Base-by-base conservation (phyloP, 2,329 filamentous ascomycete genomes). In the Raffaelea deltoideospora region DNA sequence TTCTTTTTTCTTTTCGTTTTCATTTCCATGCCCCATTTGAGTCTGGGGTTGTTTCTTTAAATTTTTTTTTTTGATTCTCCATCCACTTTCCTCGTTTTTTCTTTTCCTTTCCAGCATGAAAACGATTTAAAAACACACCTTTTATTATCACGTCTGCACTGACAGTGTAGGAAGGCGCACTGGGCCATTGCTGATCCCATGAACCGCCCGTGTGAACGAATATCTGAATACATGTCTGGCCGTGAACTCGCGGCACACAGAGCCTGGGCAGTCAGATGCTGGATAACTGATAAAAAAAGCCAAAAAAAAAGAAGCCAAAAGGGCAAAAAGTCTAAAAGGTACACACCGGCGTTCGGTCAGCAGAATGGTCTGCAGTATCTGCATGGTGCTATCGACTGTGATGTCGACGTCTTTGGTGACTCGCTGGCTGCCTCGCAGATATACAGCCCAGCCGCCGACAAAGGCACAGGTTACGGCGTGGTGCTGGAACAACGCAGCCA, bases 361-460 rank as follows among this genome's bases (percentile, higher is more conserved):
- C 20, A 45, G 31, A 6, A 35, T 17, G 7, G 20, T 28, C 35
- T 42, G 38, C 10, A 45, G 22, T 4, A 18, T 14, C n/a, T 31
- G 28, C 35, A 45, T 41, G 17, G 21, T 21, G 13, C 15, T 20
- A 8, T 35, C 37, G 17, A 45, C 37, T 10, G 37, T 37, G 2
- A 45, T 19, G 23, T 45, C 43, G 24, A 45, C 31, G 26, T 45
- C 41, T 4, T 40, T 17, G 13, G 41, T 43, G 3, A 21, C 13
- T 22, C 41, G 37, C 4, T 19, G 5, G 15, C 39, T 28, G 19
- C 43, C 43, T 14, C 43, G 41, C 22, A 45, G 34, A 19, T 32
- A 39, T 20, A 45, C 20, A 13, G 43, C 41, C 43, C 41, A 45
- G 29, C 43, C 41, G 20, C 43, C 43, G 4, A 45, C 34, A 30